Evolutionary conservation across 1,284 basidiomycete species (phyloP), one percentile per base, ranked within the genome.

Genomic region (Tilletiopsis washingtonensis): DNA sequence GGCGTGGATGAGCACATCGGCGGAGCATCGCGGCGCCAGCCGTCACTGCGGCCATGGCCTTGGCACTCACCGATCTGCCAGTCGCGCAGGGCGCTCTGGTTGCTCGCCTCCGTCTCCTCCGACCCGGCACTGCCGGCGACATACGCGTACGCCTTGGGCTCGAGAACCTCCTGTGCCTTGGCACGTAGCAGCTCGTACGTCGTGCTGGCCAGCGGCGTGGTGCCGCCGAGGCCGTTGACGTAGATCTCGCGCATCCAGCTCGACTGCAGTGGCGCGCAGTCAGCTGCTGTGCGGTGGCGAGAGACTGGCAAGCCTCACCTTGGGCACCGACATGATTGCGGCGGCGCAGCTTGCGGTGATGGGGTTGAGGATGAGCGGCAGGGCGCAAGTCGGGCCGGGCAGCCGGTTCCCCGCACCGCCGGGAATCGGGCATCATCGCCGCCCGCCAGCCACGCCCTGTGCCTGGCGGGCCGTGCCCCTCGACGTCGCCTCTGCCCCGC

Each of bases 101-200:
- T 69, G 51, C 27, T 45, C 4, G 45, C 40, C 11, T 56, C 52
- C 4, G 66, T 69, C 5, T 44, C 43, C 43, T 64, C 62, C 27
- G 49, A 57, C 9, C 58, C 57, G 15, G 66, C 66, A 26, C 58
- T 57, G 19, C 66, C 66, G 11, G 62, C 64, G 12, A 67, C 66
- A 27, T 69, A 67, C 29, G 50, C 53, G 39, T 61, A 69, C 2
- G 64, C 60, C 38, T 60, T 49, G n/a, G 57, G 44, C 14, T 45
- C 39, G 14, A 69, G 32, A 40, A 61, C 61, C 19, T 50, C 45
- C 37, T 54, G 45, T 0, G 64, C 66, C 49, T 54, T 40, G 17
- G 62, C 60, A 43, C 67, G 58, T n/a, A 53, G 37, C 39, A 43
- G 49, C 17, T 54, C 37, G 12, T 57, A 47, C 29, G 57, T 62